Conservation (phyloP, 345 rosid genomes). For the Chamaenerion angustifolium region DNA sequence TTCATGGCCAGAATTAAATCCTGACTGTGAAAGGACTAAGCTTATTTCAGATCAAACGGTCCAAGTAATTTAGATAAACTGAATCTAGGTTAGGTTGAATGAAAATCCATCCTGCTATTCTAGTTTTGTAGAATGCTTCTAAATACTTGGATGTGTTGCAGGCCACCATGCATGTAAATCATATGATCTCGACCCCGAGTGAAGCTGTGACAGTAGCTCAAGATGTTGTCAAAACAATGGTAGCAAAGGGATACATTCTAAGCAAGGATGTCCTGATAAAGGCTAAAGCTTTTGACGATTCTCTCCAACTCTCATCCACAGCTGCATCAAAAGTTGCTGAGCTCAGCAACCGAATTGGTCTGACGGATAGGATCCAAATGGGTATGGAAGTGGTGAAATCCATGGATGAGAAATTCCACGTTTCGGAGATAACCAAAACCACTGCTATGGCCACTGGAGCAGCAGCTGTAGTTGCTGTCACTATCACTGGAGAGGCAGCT, state of each 20-base stretch:
- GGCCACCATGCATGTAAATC: conserved; percentile 23
- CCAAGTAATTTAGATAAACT: background rate
- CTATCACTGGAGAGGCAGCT: conserved; percentile 45
- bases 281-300: conserved; percentile 69
- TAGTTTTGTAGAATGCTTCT: background rate
- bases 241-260: conserved; percentile 55
- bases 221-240: conserved; percentile 66
- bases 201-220: conserved; percentile 71
- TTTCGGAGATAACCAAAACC: conserved; percentile 50
- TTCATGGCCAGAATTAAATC: no score
- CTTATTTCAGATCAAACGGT: background rate
- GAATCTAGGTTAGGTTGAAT: background rate
- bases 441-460: conserved; percentile 57
- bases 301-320: conserved; percentile 39
- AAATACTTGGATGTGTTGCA: conserved; percentile 9
- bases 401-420: conserved; percentile 55
- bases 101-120: background rate
- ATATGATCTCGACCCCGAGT: conserved; percentile 43
- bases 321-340: conserved; percentile 56
- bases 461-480: conserved; percentile 55
- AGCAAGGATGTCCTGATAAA: conserved; percentile 57
- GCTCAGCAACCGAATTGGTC: conserved; percentile 53
- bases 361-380: conserved; percentile 45
- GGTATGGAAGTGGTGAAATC: conserved; percentile 48
- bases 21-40: background rate